Evolutionary conservation across 148 eudicot genomes (phyloP).

Genomic region (Camellia japonica): DNA sequence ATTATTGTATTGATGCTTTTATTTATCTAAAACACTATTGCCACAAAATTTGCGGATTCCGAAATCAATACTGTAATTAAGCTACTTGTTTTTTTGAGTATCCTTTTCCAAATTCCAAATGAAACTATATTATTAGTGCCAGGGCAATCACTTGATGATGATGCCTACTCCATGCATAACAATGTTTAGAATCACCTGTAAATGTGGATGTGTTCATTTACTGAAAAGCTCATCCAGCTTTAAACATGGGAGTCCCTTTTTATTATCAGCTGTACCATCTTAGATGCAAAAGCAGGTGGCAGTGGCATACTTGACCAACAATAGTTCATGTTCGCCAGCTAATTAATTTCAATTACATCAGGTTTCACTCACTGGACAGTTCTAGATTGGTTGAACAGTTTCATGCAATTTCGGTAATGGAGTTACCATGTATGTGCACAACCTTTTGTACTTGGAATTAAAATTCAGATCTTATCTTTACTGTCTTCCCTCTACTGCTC

Average conservation of each 20-base stretch:
- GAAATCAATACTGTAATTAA: no score
- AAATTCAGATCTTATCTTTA: not conserved
- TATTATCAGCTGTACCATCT: not conserved
- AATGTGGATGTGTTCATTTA: not conserved
- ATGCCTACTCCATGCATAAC: not conserved
- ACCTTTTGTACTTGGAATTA: not conserved
- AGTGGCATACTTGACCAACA: not conserved
- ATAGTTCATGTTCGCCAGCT: not conserved
- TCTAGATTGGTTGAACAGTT: not conserved
- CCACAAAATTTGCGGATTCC: no score
- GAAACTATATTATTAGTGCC: conserved; percentile 1
- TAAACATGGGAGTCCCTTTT: not conserved
- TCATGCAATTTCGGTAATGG: not conserved
- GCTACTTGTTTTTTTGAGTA: no score
- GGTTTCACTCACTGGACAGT: not conserved
- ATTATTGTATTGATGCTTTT: conserved; percentile 7
- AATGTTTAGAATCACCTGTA: not conserved
- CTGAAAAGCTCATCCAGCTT: not conserved
- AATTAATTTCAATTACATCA: conserved; percentile 10
- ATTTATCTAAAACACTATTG: no score
- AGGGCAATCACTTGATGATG: not conserved
- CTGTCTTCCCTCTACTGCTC: not conserved
- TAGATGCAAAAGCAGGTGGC: conserved; percentile 5
- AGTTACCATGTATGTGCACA: not conserved
- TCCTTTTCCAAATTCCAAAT: conserved; percentile 6